Evolutionary conservation across 2,329 filamentous ascomycete genomes (phyloP).

Genomic region (Fusarium bactridioides): DNA sequence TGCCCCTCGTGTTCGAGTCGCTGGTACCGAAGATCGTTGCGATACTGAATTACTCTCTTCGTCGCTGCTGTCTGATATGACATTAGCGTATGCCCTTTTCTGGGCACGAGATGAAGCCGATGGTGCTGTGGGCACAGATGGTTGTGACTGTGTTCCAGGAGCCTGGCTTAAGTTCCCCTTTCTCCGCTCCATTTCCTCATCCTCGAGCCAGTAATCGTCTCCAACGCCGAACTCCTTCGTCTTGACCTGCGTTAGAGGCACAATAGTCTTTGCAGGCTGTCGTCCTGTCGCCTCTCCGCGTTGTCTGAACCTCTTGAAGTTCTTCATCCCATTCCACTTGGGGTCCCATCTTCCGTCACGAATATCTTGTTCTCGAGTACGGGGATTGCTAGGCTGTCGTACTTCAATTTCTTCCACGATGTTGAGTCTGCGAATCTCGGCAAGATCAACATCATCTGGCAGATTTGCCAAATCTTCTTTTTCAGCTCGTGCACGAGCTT

Average conservation of each 20-base stretch:
- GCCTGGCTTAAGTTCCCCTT: constrained; percentile 41
- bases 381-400: constrained; percentile 46
- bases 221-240: constrained; percentile 77
- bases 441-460: constrained; percentile 73
- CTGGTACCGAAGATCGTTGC: background rate
- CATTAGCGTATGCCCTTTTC: constrained; percentile 36
- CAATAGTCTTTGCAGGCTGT: constrained; percentile 63
- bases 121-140: constrained; percentile 12
- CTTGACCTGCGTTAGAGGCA: constrained; percentile 75
- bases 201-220: constrained; percentile 78
- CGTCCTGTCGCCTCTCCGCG: constrained; percentile 60
- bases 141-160: constrained; percentile 31
- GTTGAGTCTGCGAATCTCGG: constrained; percentile 75
- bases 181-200: constrained; percentile 48
- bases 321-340: constrained; percentile 91
- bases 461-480: constrained; percentile 60
- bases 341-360: constrained; percentile 77
- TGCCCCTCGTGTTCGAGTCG: constrained; percentile 37
- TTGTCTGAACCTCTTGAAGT: constrained; percentile 88
- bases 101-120: constrained; percentile 10
- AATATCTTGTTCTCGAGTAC: constrained; percentile 57
- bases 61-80: constrained; percentile 51
- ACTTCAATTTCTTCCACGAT: constrained; percentile 81
- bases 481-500: constrained; percentile 66
- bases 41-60: constrained; percentile 35